phyloP scores from a whole-genome alignment of 495 filamentous ascomycete species.

The Neurospora africana region DNA sequence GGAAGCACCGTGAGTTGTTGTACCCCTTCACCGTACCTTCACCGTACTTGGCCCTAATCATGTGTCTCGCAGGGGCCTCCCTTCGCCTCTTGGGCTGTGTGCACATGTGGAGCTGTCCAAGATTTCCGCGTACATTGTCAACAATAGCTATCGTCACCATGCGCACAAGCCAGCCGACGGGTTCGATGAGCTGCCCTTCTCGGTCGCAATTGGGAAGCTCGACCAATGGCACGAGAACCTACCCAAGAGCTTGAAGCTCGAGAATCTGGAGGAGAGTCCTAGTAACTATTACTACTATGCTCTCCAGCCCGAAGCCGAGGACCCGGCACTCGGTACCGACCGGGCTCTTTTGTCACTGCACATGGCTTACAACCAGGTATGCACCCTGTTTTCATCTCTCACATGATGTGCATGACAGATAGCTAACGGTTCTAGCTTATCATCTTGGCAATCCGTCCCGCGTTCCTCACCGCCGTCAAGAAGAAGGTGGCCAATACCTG shows the following conservation, averaged over 20 bases:
- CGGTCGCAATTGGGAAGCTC: constrained; percentile 17
- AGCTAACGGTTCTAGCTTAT: constrained; percentile 20
- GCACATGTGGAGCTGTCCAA: constrained; percentile 28
- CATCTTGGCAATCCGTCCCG: constrained; percentile 30
- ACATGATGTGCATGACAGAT: background rate
- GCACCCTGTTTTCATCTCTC: background rate
- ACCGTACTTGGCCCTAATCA: background rate
- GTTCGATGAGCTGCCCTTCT: background rate
- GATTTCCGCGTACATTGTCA: constrained; percentile 28
- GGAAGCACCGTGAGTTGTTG: constrained; percentile 19
- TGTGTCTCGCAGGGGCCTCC: constrained; percentile 16
- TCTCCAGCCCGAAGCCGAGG: background rate
- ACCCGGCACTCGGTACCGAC: constrained; percentile 12
- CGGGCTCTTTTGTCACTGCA: constrained; percentile 25
- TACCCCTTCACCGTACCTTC: background rate
- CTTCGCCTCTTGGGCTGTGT: constrained; percentile 23
- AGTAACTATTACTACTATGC: background rate
- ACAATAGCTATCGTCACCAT: constrained; percentile 21
- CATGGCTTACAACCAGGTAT: constrained; percentile 34
- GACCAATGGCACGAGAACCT: constrained; percentile 15
- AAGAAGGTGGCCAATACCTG: constrained; percentile 20
- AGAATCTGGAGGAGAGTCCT: background rate
- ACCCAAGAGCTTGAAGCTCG: constrained; percentile 7
- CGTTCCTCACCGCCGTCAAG: constrained; percentile 29
- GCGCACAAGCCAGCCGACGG: constrained; percentile 2